phyloP scores from a whole-genome alignment of 306 rosid genomes.

The Quercus engelmannii region DNA sequence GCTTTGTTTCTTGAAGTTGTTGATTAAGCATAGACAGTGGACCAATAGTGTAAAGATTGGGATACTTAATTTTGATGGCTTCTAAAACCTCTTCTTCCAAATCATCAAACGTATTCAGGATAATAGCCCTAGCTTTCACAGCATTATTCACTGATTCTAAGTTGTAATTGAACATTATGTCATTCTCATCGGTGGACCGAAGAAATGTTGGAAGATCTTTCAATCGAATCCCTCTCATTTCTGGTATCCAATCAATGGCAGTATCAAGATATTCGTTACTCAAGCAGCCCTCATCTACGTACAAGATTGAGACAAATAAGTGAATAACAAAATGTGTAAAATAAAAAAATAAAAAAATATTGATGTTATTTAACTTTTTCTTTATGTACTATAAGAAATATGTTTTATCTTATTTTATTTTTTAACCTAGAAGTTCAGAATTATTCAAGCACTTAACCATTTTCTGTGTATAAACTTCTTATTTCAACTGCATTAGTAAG shows the following conservation, averaged over 20 bases:
- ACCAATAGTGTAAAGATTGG: conserved; percentile 32
- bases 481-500: too few relatives aligned
- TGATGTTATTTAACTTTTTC: background rate
- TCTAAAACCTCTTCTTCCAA: conserved; percentile 33
- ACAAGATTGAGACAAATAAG: background rate
- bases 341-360: background rate
- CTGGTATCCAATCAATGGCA: conserved; percentile 36
- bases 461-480: too few relatives aligned
- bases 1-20: background rate
- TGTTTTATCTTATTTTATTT: too few relatives aligned
- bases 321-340: background rate
- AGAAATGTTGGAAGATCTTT: conserved; percentile 34
- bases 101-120: conserved; percentile 34
- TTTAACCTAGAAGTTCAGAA: too few relatives aligned
- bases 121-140: conserved; percentile 23
- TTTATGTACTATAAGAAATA: too few relatives aligned
- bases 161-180: conserved; percentile 36
- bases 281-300: conserved; percentile 27
- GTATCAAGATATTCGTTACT: conserved; percentile 27
- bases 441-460: too few relatives aligned
- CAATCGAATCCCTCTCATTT: conserved; percentile 28
- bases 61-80: conserved; percentile 23
- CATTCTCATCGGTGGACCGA: conserved; percentile 26
- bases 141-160: conserved; percentile 13
- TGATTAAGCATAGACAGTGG: conserved; percentile 27